Evolutionary conservation across 2,329 filamentous ascomycete genomes (phyloP).

Genomic region (Pochonia chlamydosporia): DNA sequence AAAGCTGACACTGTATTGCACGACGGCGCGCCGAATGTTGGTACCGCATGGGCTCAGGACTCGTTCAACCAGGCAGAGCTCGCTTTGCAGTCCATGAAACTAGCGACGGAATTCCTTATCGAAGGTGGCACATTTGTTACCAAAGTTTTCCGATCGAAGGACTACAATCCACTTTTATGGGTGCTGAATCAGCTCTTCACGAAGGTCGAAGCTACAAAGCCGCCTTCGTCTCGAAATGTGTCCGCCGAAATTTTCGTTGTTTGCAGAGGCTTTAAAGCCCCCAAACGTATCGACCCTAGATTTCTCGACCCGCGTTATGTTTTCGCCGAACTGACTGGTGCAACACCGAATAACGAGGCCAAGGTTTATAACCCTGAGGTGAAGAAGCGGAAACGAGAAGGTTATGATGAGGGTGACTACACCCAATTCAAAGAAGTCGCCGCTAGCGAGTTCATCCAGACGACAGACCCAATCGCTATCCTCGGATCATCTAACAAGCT

Average conservation of each 20-base stretch:
- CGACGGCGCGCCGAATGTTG: conserved; percentile 95
- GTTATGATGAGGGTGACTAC: conserved; percentile 95
- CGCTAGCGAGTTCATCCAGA: conserved; percentile 91
- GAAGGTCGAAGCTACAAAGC: conserved; percentile 96
- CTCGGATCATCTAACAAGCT: conserved; percentile 81
- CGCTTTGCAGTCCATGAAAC: conserved; percentile 81
- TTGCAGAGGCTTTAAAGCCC: conserved; percentile 90
- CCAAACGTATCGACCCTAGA: conserved; percentile 85
- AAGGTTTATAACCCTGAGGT: conserved; percentile 97
- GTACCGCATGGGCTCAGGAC: conserved; percentile 97
- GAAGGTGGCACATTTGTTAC: conserved; percentile 93
- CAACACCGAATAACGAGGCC: conserved; percentile 89
- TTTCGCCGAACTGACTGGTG: conserved; percentile 84
- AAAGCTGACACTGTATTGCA: conserved; percentile 95
- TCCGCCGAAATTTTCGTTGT: conserved; percentile 99
- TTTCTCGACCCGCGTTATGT: conserved; percentile 86
- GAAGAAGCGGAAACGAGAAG: conserved; percentile 96
- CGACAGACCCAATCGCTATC: conserved; percentile 86
- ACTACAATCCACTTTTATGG: conserved; percentile 94
- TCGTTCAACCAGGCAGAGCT: conserved; percentile 96
- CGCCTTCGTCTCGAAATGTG: conserved; percentile 90
- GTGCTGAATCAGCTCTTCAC: conserved; percentile 95
- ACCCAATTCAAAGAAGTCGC: conserved; percentile 85
- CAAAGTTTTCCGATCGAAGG: conserved; percentile 95
- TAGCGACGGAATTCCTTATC: conserved; percentile 87